A percentile compares a stretch with the other conserved stretches of the same genome.
These are phyloP conservation scores for Podaxis sp. DNA, from an alignment of 768 basidiomycete species.

Conservation along the genomic window DNA sequence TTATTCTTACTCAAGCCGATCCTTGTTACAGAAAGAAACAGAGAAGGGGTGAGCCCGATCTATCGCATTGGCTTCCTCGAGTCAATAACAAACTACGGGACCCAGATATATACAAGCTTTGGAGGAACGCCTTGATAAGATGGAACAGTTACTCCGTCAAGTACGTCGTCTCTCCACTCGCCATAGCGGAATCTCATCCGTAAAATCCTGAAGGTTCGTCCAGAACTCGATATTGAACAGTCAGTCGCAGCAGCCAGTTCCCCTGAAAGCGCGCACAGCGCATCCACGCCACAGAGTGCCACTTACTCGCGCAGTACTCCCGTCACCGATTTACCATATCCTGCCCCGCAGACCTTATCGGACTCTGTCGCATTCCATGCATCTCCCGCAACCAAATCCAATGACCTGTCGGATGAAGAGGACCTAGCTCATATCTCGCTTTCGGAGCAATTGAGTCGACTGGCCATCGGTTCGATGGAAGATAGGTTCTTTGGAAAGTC, in stretches of 20 bases:
- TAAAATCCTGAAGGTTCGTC: constrained; percentile 18
- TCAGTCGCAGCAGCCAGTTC: constrained; percentile 10
- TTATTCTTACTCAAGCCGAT: background rate
- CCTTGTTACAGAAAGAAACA: constrained; percentile 30
- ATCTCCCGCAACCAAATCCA: constrained; percentile 15
- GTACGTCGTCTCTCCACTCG: constrained; percentile 18
- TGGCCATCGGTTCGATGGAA: constrained; percentile 30
- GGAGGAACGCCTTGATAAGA: constrained; percentile 30
- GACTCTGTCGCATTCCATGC: constrained; percentile 15
- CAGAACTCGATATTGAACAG: constrained; percentile 24
- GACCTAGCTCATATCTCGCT: constrained; percentile 34
- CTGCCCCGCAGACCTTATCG: constrained; percentile 17
- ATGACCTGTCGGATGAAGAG: constrained; percentile 26
- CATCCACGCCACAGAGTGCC: background rate
- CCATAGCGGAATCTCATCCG: background rate
- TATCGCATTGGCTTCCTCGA: background rate
- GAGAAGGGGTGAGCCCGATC: constrained; percentile 31
- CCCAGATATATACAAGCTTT: constrained; percentile 30
- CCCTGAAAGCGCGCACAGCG: constrained; percentile 11
- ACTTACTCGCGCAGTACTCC: constrained; percentile 6
- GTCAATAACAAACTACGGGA: background rate
- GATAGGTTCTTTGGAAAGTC: constrained; percentile 44
- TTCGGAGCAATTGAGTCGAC: constrained; percentile 29
- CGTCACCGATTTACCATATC: constrained; percentile 19
- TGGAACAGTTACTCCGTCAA: constrained; percentile 29